Conservation (phyloP, 106 monocot genomes). For the Dendrobium huoshanense region DNA sequence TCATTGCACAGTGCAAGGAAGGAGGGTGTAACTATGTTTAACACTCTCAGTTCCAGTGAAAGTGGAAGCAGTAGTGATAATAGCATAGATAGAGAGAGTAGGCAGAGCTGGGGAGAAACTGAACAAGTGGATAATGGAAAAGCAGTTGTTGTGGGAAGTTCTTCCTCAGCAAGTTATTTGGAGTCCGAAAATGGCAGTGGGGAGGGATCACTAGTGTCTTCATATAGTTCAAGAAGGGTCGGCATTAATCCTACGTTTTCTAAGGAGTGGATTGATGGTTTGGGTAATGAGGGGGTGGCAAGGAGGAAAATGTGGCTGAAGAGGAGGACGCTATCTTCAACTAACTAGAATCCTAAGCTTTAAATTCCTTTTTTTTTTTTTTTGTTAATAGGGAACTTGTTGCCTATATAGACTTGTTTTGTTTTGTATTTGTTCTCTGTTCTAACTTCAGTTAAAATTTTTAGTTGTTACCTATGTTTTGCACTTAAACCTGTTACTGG, state of each 20-base stretch:
- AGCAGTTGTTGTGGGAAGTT: conserved; percentile 8
- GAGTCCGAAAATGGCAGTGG: background rate
- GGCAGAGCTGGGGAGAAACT: conserved; percentile 6
- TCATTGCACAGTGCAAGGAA: conserved; percentile 50
- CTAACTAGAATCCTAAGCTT: conserved; percentile 19
- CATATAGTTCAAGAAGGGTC: background rate
- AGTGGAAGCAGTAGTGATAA: conserved; percentile 12
- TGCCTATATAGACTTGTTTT: background rate
- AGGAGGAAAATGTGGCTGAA: conserved; percentile 29
- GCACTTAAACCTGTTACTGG: background rate
- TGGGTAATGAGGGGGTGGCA: background rate
- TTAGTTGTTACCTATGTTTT: background rate
- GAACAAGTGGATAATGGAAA: conserved; percentile 13
- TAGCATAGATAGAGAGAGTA: background rate
- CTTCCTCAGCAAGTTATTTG: conserved; percentile 1
- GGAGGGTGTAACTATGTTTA: conserved; percentile 59
- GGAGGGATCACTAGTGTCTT: background rate
- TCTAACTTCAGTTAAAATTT: background rate
- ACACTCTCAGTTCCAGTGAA: conserved; percentile 36
- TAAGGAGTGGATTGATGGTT: conserved; percentile 4
- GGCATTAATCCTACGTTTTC: conserved; percentile 8
- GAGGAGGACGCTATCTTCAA: conserved; percentile 37
- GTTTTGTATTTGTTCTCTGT: background rate
- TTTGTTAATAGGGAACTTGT: background rate
- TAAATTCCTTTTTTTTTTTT: too few relatives aligned